A percentile compares a stretch with the other conserved stretches of the same genome.
These are phyloP conservation scores for Sphaerulina vaccinii DNA, from an alignment of 2,329 filamentous ascomycete species.

Conservation along the genomic window DNA sequence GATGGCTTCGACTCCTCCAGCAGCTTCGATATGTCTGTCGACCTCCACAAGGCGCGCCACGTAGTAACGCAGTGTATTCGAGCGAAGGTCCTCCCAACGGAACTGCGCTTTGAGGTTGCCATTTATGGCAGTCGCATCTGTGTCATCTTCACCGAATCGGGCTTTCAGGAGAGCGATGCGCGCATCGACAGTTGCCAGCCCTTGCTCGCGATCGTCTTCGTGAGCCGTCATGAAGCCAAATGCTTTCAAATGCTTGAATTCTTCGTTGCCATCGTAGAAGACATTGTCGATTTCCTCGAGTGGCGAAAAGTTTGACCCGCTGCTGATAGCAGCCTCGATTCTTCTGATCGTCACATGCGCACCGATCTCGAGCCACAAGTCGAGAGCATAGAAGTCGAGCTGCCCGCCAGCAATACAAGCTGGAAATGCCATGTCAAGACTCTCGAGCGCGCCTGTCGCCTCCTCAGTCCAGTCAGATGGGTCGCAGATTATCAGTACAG, in stretches of 20 bases:
- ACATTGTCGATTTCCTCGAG: slow-evolving; percentile 22
- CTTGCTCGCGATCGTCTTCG: slow-evolving; percentile 17
- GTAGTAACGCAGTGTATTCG: slow-evolving; percentile 34
- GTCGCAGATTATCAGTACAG: slow-evolving; percentile 36
- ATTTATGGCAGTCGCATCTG: slow-evolving; percentile 41
- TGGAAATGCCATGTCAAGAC: slow-evolving; percentile 27
- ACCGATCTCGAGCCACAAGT: slow-evolving; percentile 29
- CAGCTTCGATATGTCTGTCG: slow-evolving; percentile 40
- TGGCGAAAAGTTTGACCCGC: slow-evolving; percentile 25
- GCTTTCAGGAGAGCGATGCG: slow-evolving; percentile 18
- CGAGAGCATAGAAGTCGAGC: slow-evolving; percentile 21
- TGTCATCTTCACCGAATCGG: slow-evolving; percentile 16
- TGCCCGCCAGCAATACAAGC: slow-evolving; percentile 26
- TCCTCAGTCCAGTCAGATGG: slow-evolving; percentile 31
- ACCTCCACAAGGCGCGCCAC: slow-evolving; percentile 42
- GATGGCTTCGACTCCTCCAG: slow-evolving; percentile 48
- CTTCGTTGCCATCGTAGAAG: slow-evolving; percentile 30
- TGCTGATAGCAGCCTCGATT: slow-evolving; percentile 20
- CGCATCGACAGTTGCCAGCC: slow-evolving; percentile 20
- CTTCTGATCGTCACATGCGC: slow-evolving; percentile 31
- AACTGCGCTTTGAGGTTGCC: slow-evolving; percentile 47
- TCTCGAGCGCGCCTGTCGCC: slow-evolving; percentile 30
- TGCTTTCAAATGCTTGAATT: slow-evolving; percentile 18
- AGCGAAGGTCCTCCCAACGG: slow-evolving; percentile 51
- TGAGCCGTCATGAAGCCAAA: slow-evolving; percentile 13